Percentiles rank a stretch among this genome's conserved stretches.
Conservation (phyloP, 1,284 basidiomycete species). For the Ganoderma meredithae region DNA sequence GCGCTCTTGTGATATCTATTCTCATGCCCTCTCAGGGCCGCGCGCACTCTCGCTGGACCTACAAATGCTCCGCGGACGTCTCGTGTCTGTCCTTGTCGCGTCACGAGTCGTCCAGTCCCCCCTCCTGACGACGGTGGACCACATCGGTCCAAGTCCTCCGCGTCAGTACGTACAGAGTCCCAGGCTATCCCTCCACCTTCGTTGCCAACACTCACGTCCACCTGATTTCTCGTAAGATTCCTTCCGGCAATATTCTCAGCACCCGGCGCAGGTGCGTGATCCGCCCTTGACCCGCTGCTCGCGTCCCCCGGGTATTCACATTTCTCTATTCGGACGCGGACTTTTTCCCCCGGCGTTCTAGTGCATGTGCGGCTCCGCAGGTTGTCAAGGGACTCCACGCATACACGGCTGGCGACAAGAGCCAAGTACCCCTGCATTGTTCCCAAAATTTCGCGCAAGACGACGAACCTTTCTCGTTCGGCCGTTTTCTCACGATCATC, state of each 20-base stretch:
- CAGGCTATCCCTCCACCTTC: neutral
- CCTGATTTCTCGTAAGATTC: neutral
- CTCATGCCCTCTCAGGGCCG: neutral
- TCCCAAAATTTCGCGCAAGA: neutral
- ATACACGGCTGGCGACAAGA: neutral
- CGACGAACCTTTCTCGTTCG: neutral
- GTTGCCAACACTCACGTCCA: neutral
- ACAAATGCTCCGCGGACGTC: neutral
- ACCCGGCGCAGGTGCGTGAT: neutral
- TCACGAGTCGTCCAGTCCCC: neutral
- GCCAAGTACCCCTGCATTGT: neutral
- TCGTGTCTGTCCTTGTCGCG: neutral
- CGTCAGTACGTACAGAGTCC: neutral
- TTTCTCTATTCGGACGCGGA: neutral
- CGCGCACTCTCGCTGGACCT: neutral
- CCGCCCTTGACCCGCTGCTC: neutral
- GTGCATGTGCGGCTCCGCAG: neutral
- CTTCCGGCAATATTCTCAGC: neutral
- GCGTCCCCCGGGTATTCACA: neutral
- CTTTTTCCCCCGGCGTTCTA: conserved; percentile 1
- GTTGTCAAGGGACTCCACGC: neutral
- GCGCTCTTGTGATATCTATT: neutral
- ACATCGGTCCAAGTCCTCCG: neutral
- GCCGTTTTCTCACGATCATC: neutral
- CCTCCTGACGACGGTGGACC: neutral